These are phyloP conservation scores for Colletotrichum navitas DNA, from an alignment of 2,329 filamentous ascomycete genomes.

Conservation along the genomic window DNA sequence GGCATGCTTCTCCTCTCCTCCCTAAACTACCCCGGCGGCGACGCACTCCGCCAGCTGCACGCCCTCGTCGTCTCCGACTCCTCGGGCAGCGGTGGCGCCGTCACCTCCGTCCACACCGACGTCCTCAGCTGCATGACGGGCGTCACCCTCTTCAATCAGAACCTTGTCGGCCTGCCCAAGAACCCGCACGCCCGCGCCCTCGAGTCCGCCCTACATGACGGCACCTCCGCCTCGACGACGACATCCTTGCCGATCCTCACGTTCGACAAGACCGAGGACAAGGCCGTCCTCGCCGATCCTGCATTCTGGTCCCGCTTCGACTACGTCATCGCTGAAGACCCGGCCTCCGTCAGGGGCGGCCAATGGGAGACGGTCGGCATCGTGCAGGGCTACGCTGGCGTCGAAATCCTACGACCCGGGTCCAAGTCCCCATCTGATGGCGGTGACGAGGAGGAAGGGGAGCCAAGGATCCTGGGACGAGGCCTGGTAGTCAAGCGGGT, in stretches of 20 bases:
- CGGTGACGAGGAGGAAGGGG: constrained; percentile 36
- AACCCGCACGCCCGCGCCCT: constrained; percentile 46
- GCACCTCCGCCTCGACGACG: constrained; percentile 43
- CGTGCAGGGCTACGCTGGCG: constrained; percentile 69
- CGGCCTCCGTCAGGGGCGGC: constrained; percentile 59
- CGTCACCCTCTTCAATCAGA: constrained; percentile 74
- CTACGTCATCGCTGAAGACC: constrained; percentile 70
- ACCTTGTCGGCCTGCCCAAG: constrained; percentile 54
- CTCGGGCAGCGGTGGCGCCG: constrained; percentile 42
- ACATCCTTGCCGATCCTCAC: constrained; percentile 46
- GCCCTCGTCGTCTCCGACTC: constrained; percentile 48
- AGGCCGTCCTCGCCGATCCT: constrained; percentile 56
- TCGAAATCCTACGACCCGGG: constrained; percentile 68
- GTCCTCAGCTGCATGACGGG: constrained; percentile 77
- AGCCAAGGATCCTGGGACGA: constrained; percentile 58
- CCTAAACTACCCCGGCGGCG: constrained; percentile 93
- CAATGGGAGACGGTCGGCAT: constrained; percentile 69
- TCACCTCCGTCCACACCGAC: constrained; percentile 70
- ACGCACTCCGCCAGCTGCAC: constrained; percentile 74
- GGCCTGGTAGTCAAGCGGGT: constrained; percentile 56
- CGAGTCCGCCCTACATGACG: constrained; percentile 40
- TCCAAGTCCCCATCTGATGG: constrained; percentile 41
- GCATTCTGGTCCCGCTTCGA: constrained; percentile 74
- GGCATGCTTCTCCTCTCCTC: constrained; percentile 83
- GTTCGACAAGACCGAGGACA: constrained; percentile 75